These are phyloP conservation scores for Eremomyces bilateralis DNA, from an alignment of 495 filamentous ascomycete genomes.

Conservation along the genomic window DNA sequence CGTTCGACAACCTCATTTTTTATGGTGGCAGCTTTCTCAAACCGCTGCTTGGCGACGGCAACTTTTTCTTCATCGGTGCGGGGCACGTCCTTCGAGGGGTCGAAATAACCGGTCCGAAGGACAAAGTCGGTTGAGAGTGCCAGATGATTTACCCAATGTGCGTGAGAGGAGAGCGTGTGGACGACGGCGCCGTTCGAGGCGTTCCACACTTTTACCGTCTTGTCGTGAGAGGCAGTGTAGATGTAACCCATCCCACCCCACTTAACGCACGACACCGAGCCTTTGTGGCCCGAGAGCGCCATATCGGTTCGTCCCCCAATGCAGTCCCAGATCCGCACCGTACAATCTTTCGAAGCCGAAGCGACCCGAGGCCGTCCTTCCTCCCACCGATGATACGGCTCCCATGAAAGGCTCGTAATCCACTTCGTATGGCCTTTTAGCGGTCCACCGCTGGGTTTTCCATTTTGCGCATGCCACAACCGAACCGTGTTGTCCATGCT, in stretches of 20 bases:
- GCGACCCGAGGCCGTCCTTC: constrained; percentile 58
- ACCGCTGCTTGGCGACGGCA: constrained; percentile 60
- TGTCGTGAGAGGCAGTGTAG: constrained; percentile 81
- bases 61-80: constrained; percentile 44
- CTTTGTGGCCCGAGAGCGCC: constrained; percentile 72
- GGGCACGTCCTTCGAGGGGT: constrained; percentile 57
- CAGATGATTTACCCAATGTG: constrained; percentile 91
- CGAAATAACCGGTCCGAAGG: constrained; percentile 70
- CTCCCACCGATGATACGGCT: constrained; percentile 74
- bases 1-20: constrained; percentile 63
- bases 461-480: constrained; percentile 74
- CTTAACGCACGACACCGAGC: constrained; percentile 68
- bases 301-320: constrained; percentile 57
- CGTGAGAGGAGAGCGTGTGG: constrained; percentile 61
- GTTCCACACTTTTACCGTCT: constrained; percentile 84
- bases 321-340: constrained; percentile 73
- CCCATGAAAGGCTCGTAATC: constrained; percentile 77
- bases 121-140: constrained; percentile 84
- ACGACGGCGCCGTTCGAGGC: constrained; percentile 53
- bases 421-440: constrained; percentile 84
- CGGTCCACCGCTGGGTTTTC: constrained; percentile 48
- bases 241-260: constrained; percentile 85
- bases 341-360: constrained; percentile 77
- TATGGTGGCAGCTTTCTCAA: constrained; percentile 66
- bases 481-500: constrained; percentile 85